Conservation (phyloP, 1,284 basidiomycete genomes). For the Anthracocystis panici-leucophaei region DNA sequence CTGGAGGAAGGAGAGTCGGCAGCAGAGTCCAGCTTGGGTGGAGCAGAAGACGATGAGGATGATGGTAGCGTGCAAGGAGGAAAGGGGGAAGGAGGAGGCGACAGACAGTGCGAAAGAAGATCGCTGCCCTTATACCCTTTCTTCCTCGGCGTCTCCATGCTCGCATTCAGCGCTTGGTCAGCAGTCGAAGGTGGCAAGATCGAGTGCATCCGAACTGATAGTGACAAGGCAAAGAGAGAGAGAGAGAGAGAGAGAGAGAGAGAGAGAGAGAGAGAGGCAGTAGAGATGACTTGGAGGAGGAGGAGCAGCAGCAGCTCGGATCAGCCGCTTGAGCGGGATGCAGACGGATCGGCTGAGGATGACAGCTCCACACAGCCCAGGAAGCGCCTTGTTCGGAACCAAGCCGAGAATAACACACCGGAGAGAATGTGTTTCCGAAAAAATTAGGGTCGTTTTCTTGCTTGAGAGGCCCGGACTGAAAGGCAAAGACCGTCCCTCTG, state of each 20-base stretch:
- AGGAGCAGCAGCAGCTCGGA: too few relatives aligned
- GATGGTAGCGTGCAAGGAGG: background rate
- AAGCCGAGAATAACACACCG: too few relatives aligned
- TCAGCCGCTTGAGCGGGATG: too few relatives aligned
- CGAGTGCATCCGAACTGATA: background rate
- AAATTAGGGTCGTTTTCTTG: too few relatives aligned
- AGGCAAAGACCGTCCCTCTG: too few relatives aligned
- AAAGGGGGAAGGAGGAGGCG: background rate
- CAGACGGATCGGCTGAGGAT: too few relatives aligned
- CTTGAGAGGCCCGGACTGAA: too few relatives aligned
- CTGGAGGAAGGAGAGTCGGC: background rate
- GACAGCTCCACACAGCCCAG: too few relatives aligned
- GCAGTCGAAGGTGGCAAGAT: background rate
- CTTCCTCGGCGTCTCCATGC: background rate
- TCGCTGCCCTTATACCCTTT: conserved; percentile 6
- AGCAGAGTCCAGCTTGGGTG: background rate
- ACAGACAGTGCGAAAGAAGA: background rate
- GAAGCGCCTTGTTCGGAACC: too few relatives aligned
- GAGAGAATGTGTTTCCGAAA: too few relatives aligned
- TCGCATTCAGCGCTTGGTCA: conserved; percentile 5
- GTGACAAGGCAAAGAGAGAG: background rate
- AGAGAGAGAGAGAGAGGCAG: background rate
- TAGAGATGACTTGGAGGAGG: background rate
- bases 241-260: background rate
- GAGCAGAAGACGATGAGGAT: background rate